A percentile compares a stretch with the other conserved stretches of the same genome.
phyloP scores from a whole-genome alignment of 2,329 filamentous ascomycete genomes.

The Saccharata proteae region DNA sequence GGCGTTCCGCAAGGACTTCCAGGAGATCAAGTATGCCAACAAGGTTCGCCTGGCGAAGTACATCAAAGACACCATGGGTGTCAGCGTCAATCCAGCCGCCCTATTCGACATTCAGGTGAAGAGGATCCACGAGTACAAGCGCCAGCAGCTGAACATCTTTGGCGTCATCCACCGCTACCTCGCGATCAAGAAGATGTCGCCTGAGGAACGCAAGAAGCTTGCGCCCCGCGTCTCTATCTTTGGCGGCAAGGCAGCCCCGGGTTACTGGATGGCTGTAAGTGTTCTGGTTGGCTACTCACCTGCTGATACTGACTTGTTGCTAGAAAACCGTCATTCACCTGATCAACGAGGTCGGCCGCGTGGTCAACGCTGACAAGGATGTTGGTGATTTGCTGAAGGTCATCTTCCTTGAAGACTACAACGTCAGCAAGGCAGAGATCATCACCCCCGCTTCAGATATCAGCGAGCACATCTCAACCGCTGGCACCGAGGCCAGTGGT shows the following conservation, averaged over 20 bases:
- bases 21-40: constrained; percentile 92
- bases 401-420: constrained; percentile 95
- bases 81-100: constrained; percentile 74
- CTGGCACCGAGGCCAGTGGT: constrained; percentile 77
- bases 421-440: constrained; percentile 97
- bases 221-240: constrained; percentile 88
- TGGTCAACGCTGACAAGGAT: constrained; percentile 86
- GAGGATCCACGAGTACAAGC: constrained; percentile 98
- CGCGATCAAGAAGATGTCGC: constrained; percentile 69
- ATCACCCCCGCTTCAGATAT: constrained; percentile 90
- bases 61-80: constrained; percentile 69
- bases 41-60: constrained; percentile 85
- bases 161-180: constrained; percentile 94
- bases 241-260: constrained; percentile 92
- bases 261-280: constrained; percentile 99
- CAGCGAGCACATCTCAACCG: constrained; percentile 97
- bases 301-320: no score
- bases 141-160: constrained; percentile 97
- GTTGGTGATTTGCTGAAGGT: constrained; percentile 94
- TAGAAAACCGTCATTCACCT: constrained; percentile 98
- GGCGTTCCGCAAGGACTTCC: constrained; percentile 86
- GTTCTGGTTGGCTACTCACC: no score
- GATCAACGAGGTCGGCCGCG: constrained; percentile 78
- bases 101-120: constrained; percentile 98
- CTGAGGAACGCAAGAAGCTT: constrained; percentile 76